A percentile compares a stretch with the other conserved stretches of the same genome.
Conservation (phyloP, 1,284 basidiomycete genomes). For the Meripilus lineatus region DNA sequence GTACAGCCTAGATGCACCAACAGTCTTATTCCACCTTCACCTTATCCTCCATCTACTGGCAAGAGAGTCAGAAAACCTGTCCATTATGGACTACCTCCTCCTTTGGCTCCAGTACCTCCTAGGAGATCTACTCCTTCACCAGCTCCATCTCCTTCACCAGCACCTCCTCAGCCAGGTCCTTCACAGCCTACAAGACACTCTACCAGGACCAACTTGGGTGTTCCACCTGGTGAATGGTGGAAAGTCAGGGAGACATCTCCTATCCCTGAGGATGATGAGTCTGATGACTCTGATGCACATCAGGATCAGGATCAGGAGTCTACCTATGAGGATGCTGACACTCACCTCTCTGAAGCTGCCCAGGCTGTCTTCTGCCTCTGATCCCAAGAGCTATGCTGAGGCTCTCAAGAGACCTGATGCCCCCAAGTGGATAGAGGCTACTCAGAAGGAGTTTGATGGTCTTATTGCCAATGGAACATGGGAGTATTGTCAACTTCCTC, state of each 20-base stretch:
- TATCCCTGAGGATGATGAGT: background rate
- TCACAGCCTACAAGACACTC: background rate
- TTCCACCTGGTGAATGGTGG: background rate
- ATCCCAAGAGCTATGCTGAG: background rate
- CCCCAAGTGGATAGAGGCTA: background rate
- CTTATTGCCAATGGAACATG: constrained; percentile 6
- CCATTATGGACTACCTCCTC: constrained; percentile 45
- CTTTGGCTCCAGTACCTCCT: constrained; percentile 15
- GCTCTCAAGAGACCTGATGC: constrained; percentile 1
- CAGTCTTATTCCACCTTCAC: background rate
- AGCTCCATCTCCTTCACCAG: constrained; percentile 19
- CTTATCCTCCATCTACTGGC: background rate
- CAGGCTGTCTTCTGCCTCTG: background rate
- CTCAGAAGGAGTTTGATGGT: background rate
- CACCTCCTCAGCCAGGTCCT: constrained; percentile 3
- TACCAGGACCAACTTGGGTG: no score
- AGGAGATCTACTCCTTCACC: constrained; percentile 16
- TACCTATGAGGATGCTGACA: no score
- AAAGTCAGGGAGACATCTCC: background rate
- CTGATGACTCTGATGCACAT: background rate
- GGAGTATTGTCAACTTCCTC: constrained; percentile 1
- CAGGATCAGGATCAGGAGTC: background rate
- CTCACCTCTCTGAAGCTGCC: background rate
- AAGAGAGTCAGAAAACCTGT: no score
- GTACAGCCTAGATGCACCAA: background rate